Percentiles rank a stretch among this genome's conserved stretches.
phyloP scores from a whole-genome alignment of 495 filamentous ascomycete species.

The Tuber indicum region DNA sequence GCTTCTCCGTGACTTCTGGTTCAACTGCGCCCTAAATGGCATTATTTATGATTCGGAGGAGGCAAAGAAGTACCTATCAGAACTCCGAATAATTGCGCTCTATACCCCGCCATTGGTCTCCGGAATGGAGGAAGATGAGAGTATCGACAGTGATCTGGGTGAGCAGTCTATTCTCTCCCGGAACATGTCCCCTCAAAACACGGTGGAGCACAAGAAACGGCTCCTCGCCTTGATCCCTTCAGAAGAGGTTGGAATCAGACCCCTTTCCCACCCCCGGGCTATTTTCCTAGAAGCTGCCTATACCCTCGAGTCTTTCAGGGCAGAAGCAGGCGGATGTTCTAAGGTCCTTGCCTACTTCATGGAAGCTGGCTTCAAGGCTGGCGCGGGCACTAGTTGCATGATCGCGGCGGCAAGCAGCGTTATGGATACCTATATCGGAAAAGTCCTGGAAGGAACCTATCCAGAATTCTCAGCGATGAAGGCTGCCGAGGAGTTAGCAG shows the following conservation, averaged over 20 bases:
- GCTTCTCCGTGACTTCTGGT: slow-evolving; percentile 87
- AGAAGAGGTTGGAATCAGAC: slow-evolving; percentile 67
- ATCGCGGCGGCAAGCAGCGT: slow-evolving; percentile 64
- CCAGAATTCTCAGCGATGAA: slow-evolving; percentile 74
- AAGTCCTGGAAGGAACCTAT: slow-evolving; percentile 60
- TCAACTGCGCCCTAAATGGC: slow-evolving; percentile 90
- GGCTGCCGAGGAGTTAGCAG: slow-evolving; percentile 77
- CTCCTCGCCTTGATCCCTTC: slow-evolving; percentile 65
- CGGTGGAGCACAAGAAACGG: slow-evolving; percentile 68
- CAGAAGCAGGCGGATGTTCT: slow-evolving; percentile 75
- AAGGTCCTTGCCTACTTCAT: slow-evolving; percentile 84
- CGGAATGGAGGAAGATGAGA: slow-evolving; percentile 59
- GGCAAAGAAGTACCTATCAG: slow-evolving; percentile 60
- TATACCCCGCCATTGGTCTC: slow-evolving; percentile 77
- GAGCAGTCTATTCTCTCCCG: slow-evolving; percentile 83
- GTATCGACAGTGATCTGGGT: slow-evolving; percentile 89
- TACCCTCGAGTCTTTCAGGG: slow-evolving; percentile 76
- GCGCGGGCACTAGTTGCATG: slow-evolving; percentile 80
- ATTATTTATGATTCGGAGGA: slow-evolving; percentile 66
- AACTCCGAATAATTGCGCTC: slow-evolving; percentile 72
- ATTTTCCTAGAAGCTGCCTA: slow-evolving; percentile 84
- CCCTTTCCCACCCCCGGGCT: slow-evolving; percentile 75
- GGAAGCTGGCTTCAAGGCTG: slow-evolving; percentile 72
- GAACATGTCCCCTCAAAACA: slow-evolving; percentile 68
- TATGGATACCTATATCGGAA: slow-evolving; percentile 65